A percentile compares a stretch with the other conserved stretches of the same genome.
Evolutionary conservation across 495 filamentous ascomycete genomes (phyloP).

Genomic region (Daldinia decipiens): DNA sequence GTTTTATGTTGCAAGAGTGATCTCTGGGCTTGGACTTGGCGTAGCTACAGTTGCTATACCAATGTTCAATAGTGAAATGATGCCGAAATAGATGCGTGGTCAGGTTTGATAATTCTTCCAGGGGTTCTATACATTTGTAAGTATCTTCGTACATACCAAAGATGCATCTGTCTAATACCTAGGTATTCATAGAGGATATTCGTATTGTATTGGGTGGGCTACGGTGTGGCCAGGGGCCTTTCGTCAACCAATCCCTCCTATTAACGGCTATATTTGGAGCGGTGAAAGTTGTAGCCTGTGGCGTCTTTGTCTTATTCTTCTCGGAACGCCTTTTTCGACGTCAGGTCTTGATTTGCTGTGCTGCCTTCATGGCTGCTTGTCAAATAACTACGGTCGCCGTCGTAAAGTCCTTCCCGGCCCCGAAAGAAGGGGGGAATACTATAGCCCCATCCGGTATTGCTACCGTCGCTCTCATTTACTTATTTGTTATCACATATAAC

Average conservation of each 20-base stretch:
- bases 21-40: constrained; percentile 67
- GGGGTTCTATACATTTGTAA: constrained; percentile 53
- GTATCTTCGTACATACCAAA: background rate
- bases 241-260: constrained; percentile 47
- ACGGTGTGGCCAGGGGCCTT: constrained; percentile 53
- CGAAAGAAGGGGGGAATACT: constrained; percentile 43
- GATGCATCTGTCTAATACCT: background rate
- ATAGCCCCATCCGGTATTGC: constrained; percentile 56
- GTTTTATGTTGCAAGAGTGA: constrained; percentile 57
- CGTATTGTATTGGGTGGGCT: constrained; percentile 64
- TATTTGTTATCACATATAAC: constrained; percentile 61
- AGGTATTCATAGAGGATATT: constrained; percentile 54
- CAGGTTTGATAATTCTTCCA: constrained; percentile 57
- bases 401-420: constrained; percentile 54
- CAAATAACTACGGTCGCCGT: constrained; percentile 46
- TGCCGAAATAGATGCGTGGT: constrained; percentile 65
- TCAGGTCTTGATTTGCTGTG: constrained; percentile 51
- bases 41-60: constrained; percentile 64
- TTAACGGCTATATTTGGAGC: constrained; percentile 64
- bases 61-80: constrained; percentile 64
- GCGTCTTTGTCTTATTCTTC: constrained; percentile 52
- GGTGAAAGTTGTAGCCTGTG: constrained; percentile 60
- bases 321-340: constrained; percentile 55
- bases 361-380: constrained; percentile 54
- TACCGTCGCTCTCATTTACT: constrained; percentile 61